Percentiles rank a stretch among this genome's conserved stretches.
Evolutionary conservation across 2,329 filamentous ascomycete species (phyloP).

Genomic region (Cercospora sp.): DNA sequence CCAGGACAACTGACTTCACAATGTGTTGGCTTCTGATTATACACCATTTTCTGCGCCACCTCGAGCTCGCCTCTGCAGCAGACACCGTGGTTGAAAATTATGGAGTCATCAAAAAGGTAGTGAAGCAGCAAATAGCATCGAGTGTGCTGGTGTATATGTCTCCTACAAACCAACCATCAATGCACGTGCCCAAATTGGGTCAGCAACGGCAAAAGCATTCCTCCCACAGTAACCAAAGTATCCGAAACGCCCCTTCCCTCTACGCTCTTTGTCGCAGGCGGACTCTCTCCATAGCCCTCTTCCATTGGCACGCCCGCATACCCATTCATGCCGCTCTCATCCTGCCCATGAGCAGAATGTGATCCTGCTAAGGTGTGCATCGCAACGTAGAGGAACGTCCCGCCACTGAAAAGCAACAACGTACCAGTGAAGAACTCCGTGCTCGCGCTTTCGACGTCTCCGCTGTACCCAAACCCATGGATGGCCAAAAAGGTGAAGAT

Average conservation of each 20-base stretch:
- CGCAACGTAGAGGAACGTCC: constrained; percentile 96
- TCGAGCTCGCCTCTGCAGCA: neutral
- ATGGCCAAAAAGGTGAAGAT: constrained; percentile 80
- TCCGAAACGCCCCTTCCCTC: constrained; percentile 39
- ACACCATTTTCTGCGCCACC: neutral
- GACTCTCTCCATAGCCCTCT: constrained; percentile 25
- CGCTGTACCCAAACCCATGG: constrained; percentile 67
- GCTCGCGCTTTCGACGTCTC: constrained; percentile 54
- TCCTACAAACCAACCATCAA: constrained; percentile 23
- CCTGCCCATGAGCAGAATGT: constrained; percentile 49
- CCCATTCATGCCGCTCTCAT: constrained; percentile 28
- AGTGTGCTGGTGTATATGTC: neutral
- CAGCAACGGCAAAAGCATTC: constrained; percentile 75
- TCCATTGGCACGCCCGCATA: constrained; percentile 30
- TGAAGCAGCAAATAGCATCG: neutral
- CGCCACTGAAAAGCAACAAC: constrained; percentile 89
- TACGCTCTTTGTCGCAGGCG: constrained; percentile 1
- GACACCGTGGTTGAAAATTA: neutral
- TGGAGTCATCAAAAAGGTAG: neutral
- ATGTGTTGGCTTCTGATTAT: neutral
- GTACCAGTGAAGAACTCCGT: constrained; percentile 89
- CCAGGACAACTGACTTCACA: no score
- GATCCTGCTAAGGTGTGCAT: constrained; percentile 98
- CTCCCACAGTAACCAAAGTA: constrained; percentile 68
- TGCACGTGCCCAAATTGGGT: constrained; percentile 79